phyloP scores from a whole-genome alignment of 441 rosid species.

The Lepidium campestre region DNA sequence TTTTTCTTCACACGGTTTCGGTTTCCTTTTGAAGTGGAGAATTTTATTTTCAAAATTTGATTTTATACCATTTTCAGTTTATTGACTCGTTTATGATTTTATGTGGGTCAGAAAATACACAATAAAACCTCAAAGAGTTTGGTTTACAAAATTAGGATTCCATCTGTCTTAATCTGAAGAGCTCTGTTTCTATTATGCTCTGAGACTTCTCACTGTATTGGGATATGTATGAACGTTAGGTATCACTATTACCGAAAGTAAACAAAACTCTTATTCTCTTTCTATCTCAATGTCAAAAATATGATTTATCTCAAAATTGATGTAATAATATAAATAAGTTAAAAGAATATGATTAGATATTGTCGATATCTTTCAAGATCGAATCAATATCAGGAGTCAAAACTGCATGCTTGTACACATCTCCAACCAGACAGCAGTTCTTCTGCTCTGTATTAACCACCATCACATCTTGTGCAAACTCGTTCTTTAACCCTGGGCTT shows the following conservation, averaged over 20 bases:
- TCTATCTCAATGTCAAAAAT: constrained; percentile 12
- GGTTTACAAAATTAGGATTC: neutral
- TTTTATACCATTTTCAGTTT: neutral
- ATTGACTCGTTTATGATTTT: neutral
- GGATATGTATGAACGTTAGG: neutral
- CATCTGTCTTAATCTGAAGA: neutral
- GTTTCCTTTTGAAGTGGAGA: neutral
- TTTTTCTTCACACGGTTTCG: neutral
- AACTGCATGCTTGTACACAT: constrained; percentile 58
- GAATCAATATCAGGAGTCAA: constrained; percentile 66
- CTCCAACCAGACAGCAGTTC: constrained; percentile 51
- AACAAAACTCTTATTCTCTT: neutral
- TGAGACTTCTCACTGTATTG: neutral
- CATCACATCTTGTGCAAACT: constrained; percentile 67
- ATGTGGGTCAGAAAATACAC: neutral
- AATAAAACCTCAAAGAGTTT: too few species aligned
- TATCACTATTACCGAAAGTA: neutral
- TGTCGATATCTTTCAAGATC: constrained; percentile 33
- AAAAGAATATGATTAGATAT: constrained; percentile 22
- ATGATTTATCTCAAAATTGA: constrained; percentile 10
- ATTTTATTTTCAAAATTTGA: neutral
- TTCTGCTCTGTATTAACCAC: constrained; percentile 48
- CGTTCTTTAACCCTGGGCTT: constrained; percentile 51
- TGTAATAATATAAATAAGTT: neutral
- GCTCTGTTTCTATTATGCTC: neutral